Evolutionary conservation across 2,329 filamentous ascomycete species (phyloP).

Genomic region (Ambrosiella beaveri): DNA sequence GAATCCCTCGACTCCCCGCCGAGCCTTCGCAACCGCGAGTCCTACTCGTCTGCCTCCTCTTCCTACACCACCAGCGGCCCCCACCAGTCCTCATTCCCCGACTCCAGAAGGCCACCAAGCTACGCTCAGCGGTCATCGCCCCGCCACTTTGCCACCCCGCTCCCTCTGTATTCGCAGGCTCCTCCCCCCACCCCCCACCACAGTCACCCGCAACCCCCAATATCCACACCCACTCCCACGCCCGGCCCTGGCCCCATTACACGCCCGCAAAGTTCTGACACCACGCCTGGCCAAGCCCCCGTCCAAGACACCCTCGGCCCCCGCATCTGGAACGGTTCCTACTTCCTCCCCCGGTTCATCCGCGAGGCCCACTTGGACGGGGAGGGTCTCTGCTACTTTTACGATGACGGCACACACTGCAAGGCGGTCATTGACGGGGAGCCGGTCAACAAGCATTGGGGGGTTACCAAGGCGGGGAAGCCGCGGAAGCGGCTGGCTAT

Average conservation of each 20-base stretch:
- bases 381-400: conserved; percentile 69
- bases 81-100: background rate
- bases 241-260: background rate
- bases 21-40: background rate
- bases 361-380: conserved; percentile 51
- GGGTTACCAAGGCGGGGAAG: conserved; percentile 84
- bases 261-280: background rate
- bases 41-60: background rate
- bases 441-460: conserved; percentile 78
- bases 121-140: background rate
- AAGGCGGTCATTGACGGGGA: conserved; percentile 75
- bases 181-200: background rate
- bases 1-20: background rate
- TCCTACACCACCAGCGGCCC: background rate
- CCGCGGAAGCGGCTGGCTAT: conserved; percentile 80
- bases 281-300: conserved; percentile 13
- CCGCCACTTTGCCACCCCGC: background rate
- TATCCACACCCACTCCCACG: background rate
- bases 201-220: background rate
- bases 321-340: conserved; percentile 52
- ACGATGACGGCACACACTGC: conserved; percentile 70
- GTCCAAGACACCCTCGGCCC: conserved; percentile 45
- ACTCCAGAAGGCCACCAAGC: background rate
- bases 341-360: conserved; percentile 50
- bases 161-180: background rate